A percentile compares a stretch with the other conserved stretches of the same genome.
Evolutionary conservation across 2,329 filamentous ascomycete species (phyloP).

Genomic region (Aureobasidium zeae): DNA sequence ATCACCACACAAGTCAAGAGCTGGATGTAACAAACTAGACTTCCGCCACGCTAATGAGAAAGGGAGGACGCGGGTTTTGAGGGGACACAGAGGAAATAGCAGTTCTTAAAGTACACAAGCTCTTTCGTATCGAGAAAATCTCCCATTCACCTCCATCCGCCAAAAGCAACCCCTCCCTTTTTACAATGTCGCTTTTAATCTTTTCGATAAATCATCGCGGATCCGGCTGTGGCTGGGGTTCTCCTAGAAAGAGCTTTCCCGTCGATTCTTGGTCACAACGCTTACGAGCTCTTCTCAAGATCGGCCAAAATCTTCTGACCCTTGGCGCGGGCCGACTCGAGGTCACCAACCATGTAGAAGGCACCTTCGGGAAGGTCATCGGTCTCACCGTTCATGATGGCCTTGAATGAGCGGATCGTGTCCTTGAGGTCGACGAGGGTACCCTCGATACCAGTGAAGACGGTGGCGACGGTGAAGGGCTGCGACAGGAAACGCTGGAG

Average conservation of each 20-base stretch:
- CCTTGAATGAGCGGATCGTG: conserved; percentile 95
- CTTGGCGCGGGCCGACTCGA: conserved; percentile 87
- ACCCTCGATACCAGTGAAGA: conserved; percentile 93
- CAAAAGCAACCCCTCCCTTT: conserved; percentile 15
- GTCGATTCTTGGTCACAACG: conserved; percentile 7
- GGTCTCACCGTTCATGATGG: conserved; percentile 88
- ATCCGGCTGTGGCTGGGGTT: conserved; percentile 5
- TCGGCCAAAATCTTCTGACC: conserved; percentile 99
- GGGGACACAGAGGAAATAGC: conserved; percentile 15
- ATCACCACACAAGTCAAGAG: not conserved
- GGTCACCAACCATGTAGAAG: conserved; percentile 65
- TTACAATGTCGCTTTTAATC: conserved; percentile 14
- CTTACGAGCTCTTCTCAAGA: conserved; percentile 47
- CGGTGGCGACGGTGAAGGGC: conserved; percentile 85
- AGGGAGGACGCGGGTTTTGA: conserved; percentile 5
- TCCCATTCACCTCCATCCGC: conserved; percentile 12
- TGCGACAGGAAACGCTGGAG: conserved; percentile 99
- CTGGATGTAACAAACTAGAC: not conserved
- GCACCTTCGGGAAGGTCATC: conserved; percentile 89
- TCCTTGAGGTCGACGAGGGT: conserved; percentile 97
- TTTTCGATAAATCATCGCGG: conserved; percentile 15
- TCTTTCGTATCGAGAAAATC: conserved; percentile 5
- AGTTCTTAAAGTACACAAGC: conserved; percentile 16
- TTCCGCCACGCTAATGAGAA: conserved; percentile 3
- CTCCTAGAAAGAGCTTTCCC: conserved; percentile 10